Conservation (phyloP, 805 yeast genomes). For the Monosporozyma siamensis region DNA sequence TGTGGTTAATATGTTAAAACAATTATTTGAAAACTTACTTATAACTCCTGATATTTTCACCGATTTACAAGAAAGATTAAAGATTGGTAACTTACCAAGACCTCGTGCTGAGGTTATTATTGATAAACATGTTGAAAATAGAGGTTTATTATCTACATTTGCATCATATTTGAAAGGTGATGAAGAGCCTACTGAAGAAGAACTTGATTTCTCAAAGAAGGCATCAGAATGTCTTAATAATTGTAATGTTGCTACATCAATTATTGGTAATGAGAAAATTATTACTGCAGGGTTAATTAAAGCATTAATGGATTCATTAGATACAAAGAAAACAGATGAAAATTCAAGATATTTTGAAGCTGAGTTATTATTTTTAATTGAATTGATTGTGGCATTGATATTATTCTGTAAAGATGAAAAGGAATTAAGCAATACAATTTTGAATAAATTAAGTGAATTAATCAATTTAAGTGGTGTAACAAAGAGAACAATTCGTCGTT, state of each 20-base stretch:
- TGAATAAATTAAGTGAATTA: conserved; percentile 13
- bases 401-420: conserved; percentile 28
- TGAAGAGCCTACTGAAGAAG: conserved; percentile 91
- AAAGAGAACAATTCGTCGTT: conserved; percentile 25
- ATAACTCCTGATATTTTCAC: conserved; percentile 55
- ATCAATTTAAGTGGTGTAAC: conserved; percentile 14
- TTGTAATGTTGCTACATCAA: conserved; percentile 48
- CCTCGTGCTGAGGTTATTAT: conserved; percentile 62
- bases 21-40: conserved; percentile 63
- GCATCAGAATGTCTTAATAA: conserved; percentile 77
- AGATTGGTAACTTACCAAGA: conserved; percentile 45
- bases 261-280: conserved; percentile 39
- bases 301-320: conserved; percentile 30
- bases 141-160: conserved; percentile 81
- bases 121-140: conserved; percentile 52
- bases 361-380: conserved; percentile 41
- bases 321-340: conserved; percentile 25
- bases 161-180: conserved; percentile 91
- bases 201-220: conserved; percentile 74
- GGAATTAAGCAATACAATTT: conserved; percentile 16
- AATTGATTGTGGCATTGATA: conserved; percentile 29
- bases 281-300: conserved; percentile 26
- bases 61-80: conserved; percentile 51
- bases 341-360: conserved; percentile 36
- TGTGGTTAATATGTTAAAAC: conserved; percentile 49